Percentiles rank a stretch among this genome's conserved stretches.
phyloP scores from a whole-genome alignment of 257 asterid species.

The Lithospermum erythrorhizon region DNA sequence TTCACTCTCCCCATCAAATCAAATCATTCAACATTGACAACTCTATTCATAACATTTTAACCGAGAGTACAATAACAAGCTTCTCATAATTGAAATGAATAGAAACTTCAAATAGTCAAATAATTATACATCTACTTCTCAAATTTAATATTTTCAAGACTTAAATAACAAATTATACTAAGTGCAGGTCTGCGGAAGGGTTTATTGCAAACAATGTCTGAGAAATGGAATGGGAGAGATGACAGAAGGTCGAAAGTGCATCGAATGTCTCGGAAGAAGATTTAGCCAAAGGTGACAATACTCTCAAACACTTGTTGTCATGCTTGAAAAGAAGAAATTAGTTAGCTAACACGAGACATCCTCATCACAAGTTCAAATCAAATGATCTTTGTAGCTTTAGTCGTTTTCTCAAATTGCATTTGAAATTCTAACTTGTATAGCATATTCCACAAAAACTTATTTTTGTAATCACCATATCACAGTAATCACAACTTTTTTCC shows the following conservation, averaged over 20 bases:
- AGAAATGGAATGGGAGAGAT: conserved; percentile 70
- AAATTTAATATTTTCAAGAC: not conserved
- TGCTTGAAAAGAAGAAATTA: not conserved
- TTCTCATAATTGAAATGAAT: too few relatives aligned
- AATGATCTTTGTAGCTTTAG: not conserved
- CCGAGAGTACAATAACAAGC: too few relatives aligned
- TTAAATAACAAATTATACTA: not conserved
- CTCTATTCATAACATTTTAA: too few relatives aligned
- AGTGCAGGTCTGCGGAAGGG: conserved; percentile 28
- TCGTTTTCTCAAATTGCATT: not conserved
- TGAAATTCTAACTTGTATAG: too few relatives aligned
- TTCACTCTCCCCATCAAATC: not conserved
- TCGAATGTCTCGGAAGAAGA: conserved; percentile 62
- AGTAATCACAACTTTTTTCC: too few relatives aligned
- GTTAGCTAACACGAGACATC: too few relatives aligned
- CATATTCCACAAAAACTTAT: too few relatives aligned
- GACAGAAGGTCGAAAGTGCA: conserved; percentile 67
- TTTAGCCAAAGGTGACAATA: conserved; percentile 60
- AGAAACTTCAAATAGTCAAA: too few relatives aligned
- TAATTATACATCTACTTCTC: too few relatives aligned
- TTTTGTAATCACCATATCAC: too few relatives aligned
- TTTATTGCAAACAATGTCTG: conserved; percentile 64
- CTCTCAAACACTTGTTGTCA: not conserved
- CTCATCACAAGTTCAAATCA: not conserved
- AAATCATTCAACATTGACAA: too few relatives aligned